Evolutionary conservation across 345 rosid genomes (phyloP).

Genomic region (Nephelium lappaceum): DNA sequence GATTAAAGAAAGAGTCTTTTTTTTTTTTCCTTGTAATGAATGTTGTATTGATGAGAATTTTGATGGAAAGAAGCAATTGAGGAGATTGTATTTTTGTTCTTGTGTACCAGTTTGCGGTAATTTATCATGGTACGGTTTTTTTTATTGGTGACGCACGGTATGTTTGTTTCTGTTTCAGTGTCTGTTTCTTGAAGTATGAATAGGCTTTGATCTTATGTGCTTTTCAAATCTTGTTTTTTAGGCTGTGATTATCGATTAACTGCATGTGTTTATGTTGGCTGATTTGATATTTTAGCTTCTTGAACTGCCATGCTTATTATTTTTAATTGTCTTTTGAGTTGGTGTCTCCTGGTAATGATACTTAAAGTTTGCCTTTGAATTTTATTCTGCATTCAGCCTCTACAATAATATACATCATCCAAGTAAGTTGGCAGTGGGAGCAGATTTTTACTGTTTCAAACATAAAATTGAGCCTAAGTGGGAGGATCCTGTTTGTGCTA

Average conservation of each 20-base stretch:
- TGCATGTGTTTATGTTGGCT: neutral
- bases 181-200: neutral
- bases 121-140: neutral
- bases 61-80: neutral
- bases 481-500: conserved; percentile 96
- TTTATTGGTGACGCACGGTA: neutral
- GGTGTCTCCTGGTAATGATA: neutral
- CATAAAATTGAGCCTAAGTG: conserved; percentile 86
- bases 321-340: neutral
- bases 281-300: neutral
- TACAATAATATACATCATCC: conserved; percentile 79
- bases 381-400: conserved; percentile 49
- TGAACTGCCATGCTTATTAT: neutral
- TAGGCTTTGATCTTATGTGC: neutral
- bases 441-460: conserved; percentile 91
- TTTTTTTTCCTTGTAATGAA: neutral
- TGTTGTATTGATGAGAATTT: neutral
- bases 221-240: neutral
- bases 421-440: conserved; percentile 61
- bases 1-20: neutral
- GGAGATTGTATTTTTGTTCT: neutral
- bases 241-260: neutral
- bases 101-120: neutral
- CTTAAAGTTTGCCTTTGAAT: neutral
- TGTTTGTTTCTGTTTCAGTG: neutral